Evolutionary conservation across 768 basidiomycete species (phyloP), one percentile per base, ranked within the genome.

Genomic region (Cystofilobasidium macerans): DNA sequence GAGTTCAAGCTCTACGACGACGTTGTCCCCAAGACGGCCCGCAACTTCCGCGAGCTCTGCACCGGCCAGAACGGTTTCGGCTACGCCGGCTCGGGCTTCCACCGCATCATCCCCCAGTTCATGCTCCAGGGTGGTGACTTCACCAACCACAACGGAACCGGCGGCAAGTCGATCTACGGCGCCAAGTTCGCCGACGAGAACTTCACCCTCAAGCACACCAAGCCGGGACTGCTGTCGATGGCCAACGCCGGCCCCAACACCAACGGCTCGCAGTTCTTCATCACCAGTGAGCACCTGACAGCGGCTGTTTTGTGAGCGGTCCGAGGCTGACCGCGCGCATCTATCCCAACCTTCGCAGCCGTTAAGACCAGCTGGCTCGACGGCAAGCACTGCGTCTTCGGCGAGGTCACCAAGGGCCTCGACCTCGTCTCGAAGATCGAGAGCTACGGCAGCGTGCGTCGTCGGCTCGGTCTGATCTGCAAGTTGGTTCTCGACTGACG

Each of bases 291-390:
- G 51, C 32, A 4, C 20, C 24, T 20, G 12, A 9, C 8, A 24
- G 11, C 51, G 24, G 24, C 51, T 2, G 28, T 51, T 24, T 53
- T 53, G 26, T 11, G 13, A 24, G 22, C 20, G 16, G 24, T 14
- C 51, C 18, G 13, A 53, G 88, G 76, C 82, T 89, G 73, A 89
- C 87, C 32, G 87, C n/a, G n/a, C n/a, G n/a, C n/a, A n/a, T n/a
- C n/a, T n/a, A n/a, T n/a, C n/a, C n/a, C n/a, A n/a, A n/a, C n/a
- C n/a, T n/a, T n/a, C n/a, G n/a, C n/a, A n/a, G n/a, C 87, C 26
- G 82, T 82, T 26, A 72, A 80, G 28, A 85, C 86, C n/a, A 77
- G 81, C 26, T 88, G 87, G 84, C 80, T 85, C 57, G 84, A 86
- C 73, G 82, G 81, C 64, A 81, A 78, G 61, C 77, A 80, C 72